Base-by-base conservation (phyloP, 345 rosid genomes). In the Gossypium arboreum region DNA sequence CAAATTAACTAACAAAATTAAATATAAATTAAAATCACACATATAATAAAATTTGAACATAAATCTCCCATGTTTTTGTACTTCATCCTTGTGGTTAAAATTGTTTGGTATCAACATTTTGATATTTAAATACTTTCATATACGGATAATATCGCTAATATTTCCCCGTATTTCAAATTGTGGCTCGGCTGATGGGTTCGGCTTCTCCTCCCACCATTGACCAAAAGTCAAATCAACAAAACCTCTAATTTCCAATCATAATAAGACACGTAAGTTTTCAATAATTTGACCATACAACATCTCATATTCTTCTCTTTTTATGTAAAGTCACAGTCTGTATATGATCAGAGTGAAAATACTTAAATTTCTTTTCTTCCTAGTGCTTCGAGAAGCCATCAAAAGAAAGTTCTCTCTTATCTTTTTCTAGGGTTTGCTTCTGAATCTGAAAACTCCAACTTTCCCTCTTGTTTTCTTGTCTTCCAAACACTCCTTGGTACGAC, bases 241-340 rank as follows among this genome's bases (percentile, higher is more conserved):
- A 63, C 41, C 68, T 63, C 39, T 1, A 16, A 7, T 8, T 8
- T 17, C 68, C 24, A 63, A 39, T 39, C 24, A 17, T 2, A 2
- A 1, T 1, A 2, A 2, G 48, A 39, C 68, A 64, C 68, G 68
- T 39, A 27, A 9, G 25, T 39, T 0, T 64, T 63, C 12, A 16
- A 64, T n/a, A n/a, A 2, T 41, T n/a, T 41, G 69, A 41, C 25
- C 27, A 50, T 64, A n/a, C 50, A n/a, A n/a, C 25, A 64, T 41
- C 16, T 41, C 25, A 41, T n/a, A 15, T 3, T 64, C 68, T 27
- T n/a, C 69, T 55, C 47, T 45, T 45, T 45, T 45, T 8, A 45
- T 45, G 50, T 10, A 45, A 45, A 34, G 41, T 34, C 41, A 73
- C 76, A 48, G 76, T 73, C 20, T 73, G 76, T 47, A 47, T 65